A percentile compares a stretch with the other conserved stretches of the same genome.
phyloP scores from a whole-genome alignment of 2,329 filamentous ascomycete genomes.

The Parasarocladium wereldwijsianum region DNA sequence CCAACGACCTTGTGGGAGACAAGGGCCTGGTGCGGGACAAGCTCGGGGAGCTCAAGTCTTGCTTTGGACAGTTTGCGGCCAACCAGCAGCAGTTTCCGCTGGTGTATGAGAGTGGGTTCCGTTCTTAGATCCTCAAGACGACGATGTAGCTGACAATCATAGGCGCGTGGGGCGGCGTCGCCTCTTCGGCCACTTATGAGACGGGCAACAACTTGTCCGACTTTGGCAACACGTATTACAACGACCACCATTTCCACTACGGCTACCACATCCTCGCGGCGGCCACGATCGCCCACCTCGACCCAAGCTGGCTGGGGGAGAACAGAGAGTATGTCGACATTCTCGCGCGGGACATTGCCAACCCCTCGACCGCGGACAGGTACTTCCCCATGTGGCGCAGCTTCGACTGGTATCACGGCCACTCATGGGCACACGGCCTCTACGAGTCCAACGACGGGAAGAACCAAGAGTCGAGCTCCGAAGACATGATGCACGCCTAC shows the following conservation, averaged over 20 bases:
- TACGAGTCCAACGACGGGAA: slow-evolving; percentile 61
- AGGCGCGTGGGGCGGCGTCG: slow-evolving; percentile 65
- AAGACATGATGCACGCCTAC: slow-evolving; percentile 79
- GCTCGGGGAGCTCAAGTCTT: slow-evolving; percentile 46
- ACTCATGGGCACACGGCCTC: slow-evolving; percentile 81
- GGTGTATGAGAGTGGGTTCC: slow-evolving; percentile 43
- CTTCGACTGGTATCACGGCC: slow-evolving; percentile 92
- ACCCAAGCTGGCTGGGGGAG: slow-evolving; percentile 54
- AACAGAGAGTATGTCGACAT: slow-evolving; percentile 74
- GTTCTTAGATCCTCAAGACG: neutral
- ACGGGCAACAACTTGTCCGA: slow-evolving; percentile 58
- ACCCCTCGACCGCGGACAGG: slow-evolving; percentile 54
- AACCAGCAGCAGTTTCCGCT: slow-evolving; percentile 55
- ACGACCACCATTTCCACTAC: slow-evolving; percentile 57
- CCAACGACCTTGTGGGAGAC: slow-evolving; percentile 48
- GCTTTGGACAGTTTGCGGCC: slow-evolving; percentile 49
- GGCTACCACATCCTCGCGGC: slow-evolving; percentile 84
- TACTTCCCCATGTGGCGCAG: slow-evolving; percentile 69
- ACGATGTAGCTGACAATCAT: slow-evolving; percentile 8
- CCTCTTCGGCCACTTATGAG: slow-evolving; percentile 59
- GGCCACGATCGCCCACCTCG: slow-evolving; percentile 67
- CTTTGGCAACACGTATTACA: slow-evolving; percentile 84
- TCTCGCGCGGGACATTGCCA: slow-evolving; percentile 70
- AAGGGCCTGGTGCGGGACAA: slow-evolving; percentile 39
- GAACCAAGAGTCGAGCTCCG: slow-evolving; percentile 75